Base-by-base conservation (phyloP, 140 eudicot genomes). In the Stevia rebaudiana region DNA sequence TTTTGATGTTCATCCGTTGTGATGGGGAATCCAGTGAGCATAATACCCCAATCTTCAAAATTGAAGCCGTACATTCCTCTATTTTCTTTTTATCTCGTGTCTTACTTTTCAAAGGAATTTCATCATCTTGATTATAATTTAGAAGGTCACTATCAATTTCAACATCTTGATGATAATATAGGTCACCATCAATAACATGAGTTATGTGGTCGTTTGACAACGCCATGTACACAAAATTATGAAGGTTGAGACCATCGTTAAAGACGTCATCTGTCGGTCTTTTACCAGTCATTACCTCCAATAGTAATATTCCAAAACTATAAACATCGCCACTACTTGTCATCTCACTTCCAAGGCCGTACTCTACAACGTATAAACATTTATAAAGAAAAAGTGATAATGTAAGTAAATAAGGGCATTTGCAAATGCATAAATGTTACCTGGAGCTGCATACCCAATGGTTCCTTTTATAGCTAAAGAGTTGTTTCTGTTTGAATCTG, bases 401-500 rank as follows among this genome's bases (percentile, higher is more conserved):
- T 22, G 1, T 15, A 64, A 25, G 35, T 22, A n/a, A 8, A 64
- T 13, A 1, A 24, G 1, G 25, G 17, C 42, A 8, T 11, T 15
- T 56, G 3, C 0, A 6, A 31, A 42, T 23, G 1, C 55, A 22
- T 63, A 13, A 63, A 46, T 10, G 5, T 24, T 58, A 77, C 76
- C 59, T 21, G 69, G 70, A 60, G 74, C 41, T 2, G 67, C 46
- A 41, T 71, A 62, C 23, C 80, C 79, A 13, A 68, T 35, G 15
- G 82, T 53, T 25, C 82, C 82, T 61, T 59, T 71, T 2, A 72
- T 6, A 28, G 58, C 66, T 47, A 35, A 42, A 10, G 84, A 74
- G 50, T 46, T 49, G 12, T 19, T 42, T 8, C 56, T 68, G 37
- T 68, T 31, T 30, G 39, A 16, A 54, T 65, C 16, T 4, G 44